A percentile compares a stretch with the other conserved stretches of the same genome.
These are phyloP conservation scores for Aspergillus mulundensis DNA, from an alignment of 495 filamentous ascomycete genomes.

Conservation along the genomic window DNA sequence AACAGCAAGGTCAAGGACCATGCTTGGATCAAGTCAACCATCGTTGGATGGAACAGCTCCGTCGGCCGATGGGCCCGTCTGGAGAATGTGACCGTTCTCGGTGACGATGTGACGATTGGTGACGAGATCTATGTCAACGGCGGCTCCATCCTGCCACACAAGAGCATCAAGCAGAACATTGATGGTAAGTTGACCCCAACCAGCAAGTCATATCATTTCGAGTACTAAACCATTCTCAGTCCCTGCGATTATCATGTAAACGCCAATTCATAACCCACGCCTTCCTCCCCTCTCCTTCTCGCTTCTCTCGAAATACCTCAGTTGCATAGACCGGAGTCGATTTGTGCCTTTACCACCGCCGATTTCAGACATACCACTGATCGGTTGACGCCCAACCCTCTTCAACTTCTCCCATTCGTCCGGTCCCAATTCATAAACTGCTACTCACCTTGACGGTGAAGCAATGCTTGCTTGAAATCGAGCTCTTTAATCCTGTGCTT, in stretches of 20 bases:
- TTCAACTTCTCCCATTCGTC: neutral
- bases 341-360: constrained; percentile 33
- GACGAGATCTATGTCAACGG: constrained; percentile 99
- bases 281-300: constrained; percentile 27
- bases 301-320: constrained; percentile 20
- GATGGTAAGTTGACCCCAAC: constrained; percentile 65
- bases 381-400: constrained; percentile 9
- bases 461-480: constrained; percentile 10
- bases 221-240: constrained; percentile 35
- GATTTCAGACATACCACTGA: constrained; percentile 17
- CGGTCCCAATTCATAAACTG: constrained; percentile 4
- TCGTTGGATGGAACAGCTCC: constrained; percentile 97
- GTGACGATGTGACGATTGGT: constrained; percentile 98
- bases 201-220: too few relatives aligned
- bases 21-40: constrained; percentile 98
- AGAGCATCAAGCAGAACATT: constrained; percentile 98
- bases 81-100: constrained; percentile 95
- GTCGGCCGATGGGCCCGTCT: constrained; percentile 94
- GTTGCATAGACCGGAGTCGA: constrained; percentile 46
- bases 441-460: constrained; percentile 27
- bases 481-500: constrained; percentile 3
- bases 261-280: constrained; percentile 17
- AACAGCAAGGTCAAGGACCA: constrained; percentile 97
- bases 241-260: constrained; percentile 84
- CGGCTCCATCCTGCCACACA: constrained; percentile 92